Evolutionary conservation across 495 filamentous ascomycete species (phyloP), one percentile per base, ranked within the genome.

Genomic region (Pyronema omphalodes): DNA sequence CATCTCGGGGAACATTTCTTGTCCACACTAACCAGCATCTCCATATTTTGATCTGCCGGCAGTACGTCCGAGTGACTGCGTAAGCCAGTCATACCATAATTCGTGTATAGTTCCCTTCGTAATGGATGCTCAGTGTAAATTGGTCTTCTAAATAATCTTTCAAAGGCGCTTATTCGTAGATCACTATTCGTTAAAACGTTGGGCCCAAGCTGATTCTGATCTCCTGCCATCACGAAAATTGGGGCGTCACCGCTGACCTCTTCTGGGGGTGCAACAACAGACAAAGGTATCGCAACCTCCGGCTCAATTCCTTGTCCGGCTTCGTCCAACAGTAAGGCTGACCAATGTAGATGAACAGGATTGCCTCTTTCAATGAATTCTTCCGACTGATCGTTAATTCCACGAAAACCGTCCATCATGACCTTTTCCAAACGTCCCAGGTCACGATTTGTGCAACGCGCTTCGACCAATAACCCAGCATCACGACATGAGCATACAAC

Each of bases 271-370:
- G 71, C 67, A 37, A 78, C 67, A 47, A 77, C 68, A 48, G 63
- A 63, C 11, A 78, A 59, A 33, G 75, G 71, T 37, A 76, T 65
- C 17, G 72, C 59, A 33, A 69, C 63, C 50, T 76, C 73, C 14
- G 73, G 70, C 63, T 79, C 76, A 36, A 69, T 75, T 8, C 74
- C 73, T 64, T 77, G 74, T 51, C 74, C 74, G 18, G 76, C 76
- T 66, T 78, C 75, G 58, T 78, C 75, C 44, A 78, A 66, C 3
- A 78, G 58, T 9, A 78, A 67, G 23, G 73, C 74, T 35, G 63
- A 66, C 75, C 75, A 77, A 63, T 78, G 74, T 36, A 76, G 60
- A 53, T 43, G 60, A 37, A 34, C 55, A 47, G 40, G 51, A 36
- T 61, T 58, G 37, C 62, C 62, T 45, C 60, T 55, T 47, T 64